A percentile compares a stretch with the other conserved stretches of the same genome.
phyloP scores from a whole-genome alignment of 2,329 filamentous ascomycete genomes.

The Canariomyces notabilis region DNA sequence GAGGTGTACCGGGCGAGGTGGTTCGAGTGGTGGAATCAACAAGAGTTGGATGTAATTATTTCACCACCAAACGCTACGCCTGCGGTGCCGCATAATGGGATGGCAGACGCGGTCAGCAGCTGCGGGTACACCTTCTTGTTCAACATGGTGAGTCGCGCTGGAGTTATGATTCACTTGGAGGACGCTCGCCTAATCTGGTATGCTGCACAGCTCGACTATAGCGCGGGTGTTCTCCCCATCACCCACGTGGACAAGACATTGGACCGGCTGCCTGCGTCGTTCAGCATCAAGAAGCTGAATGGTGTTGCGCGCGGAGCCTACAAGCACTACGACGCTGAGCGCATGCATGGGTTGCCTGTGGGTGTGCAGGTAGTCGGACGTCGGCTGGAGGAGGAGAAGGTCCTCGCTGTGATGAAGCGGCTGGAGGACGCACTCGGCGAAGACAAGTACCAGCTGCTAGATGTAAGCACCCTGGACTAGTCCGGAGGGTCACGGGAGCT shows the following conservation, averaged over 20 bases:
- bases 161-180: background rate
- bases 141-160: slow-evolving; percentile 60
- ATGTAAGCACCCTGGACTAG: slow-evolving; percentile 34
- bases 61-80: slow-evolving; percentile 87
- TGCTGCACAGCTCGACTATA: slow-evolving; percentile 67
- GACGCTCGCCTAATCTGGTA: slow-evolving; percentile 15
- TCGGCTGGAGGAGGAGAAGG: slow-evolving; percentile 81
- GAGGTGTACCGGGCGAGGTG: slow-evolving; percentile 74
- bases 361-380: slow-evolving; percentile 79
- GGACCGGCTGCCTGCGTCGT: slow-evolving; percentile 60
- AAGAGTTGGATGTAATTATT: slow-evolving; percentile 71
- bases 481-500: no score
- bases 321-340: slow-evolving; percentile 73
- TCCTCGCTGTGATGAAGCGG: slow-evolving; percentile 71
- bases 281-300: slow-evolving; percentile 62
- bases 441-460: slow-evolving; percentile 48
- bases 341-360: slow-evolving; percentile 85
- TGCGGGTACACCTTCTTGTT: slow-evolving; percentile 94
- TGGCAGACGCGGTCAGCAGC: slow-evolving; percentile 77
- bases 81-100: slow-evolving; percentile 78
- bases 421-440: slow-evolving; percentile 68
- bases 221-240: slow-evolving; percentile 75
- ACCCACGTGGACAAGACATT: slow-evolving; percentile 70
- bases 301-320: slow-evolving; percentile 78
- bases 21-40: slow-evolving; percentile 79